Conservation (phyloP, 768 basidiomycete species). For the Gelatoporia subvermispora region DNA sequence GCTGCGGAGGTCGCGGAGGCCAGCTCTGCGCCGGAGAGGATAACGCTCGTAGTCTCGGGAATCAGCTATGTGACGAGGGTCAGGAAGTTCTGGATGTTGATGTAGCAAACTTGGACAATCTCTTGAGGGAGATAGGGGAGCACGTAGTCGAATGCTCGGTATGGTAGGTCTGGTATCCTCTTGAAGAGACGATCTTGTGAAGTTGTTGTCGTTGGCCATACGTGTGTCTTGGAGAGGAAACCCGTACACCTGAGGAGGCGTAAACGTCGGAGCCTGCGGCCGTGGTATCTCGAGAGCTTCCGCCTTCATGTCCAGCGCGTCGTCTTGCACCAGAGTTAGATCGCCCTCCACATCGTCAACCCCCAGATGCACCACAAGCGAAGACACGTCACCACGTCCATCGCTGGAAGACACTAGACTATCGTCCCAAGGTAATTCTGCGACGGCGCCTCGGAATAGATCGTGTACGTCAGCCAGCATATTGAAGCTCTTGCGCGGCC, state of each 20-base stretch:
- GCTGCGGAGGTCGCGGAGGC: slow-evolving; percentile 8
- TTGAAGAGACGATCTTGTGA: too few relatives aligned
- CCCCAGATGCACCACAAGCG: background rate
- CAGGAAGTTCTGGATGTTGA: too few relatives aligned
- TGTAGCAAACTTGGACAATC: too few relatives aligned
- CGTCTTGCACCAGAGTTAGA: background rate
- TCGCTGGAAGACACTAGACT: background rate
- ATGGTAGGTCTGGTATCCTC: too few relatives aligned
- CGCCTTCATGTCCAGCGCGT: background rate
- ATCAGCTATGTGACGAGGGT: too few relatives aligned
- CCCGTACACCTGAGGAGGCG: background rate
- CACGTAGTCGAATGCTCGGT: too few relatives aligned
- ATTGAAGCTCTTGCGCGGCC: background rate
- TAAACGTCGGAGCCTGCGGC: background rate
- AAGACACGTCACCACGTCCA: too few relatives aligned
- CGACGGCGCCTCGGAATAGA: slow-evolving; percentile 2
- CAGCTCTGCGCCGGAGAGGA: slow-evolving; percentile 9
- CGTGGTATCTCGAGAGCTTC: background rate
- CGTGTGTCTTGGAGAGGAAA: background rate
- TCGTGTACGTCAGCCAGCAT: background rate
- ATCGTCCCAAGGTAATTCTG: slow-evolving; percentile 2
- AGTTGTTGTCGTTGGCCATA: too few relatives aligned
- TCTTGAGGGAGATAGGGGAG: too few relatives aligned
- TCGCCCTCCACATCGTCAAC: background rate
- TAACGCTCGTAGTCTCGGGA: too few relatives aligned